These are phyloP conservation scores for Aspergillus awamori DNA, from an alignment of 2,329 filamentous ascomycete species.

Conservation along the genomic window DNA sequence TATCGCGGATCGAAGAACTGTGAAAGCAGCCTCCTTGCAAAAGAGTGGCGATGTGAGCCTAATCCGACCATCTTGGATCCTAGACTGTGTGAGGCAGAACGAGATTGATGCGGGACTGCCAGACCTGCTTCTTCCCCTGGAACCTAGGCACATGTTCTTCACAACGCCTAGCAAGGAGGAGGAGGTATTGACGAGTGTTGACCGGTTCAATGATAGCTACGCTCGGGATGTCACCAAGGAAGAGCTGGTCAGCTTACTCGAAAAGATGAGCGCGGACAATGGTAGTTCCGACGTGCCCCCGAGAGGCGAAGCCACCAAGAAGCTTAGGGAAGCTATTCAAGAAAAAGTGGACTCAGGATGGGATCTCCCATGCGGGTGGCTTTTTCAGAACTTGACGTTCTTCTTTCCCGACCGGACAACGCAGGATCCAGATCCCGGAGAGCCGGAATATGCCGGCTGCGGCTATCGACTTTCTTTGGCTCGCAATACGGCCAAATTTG, in stretches of 20 bases:
- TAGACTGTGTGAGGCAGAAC: slow-evolving; percentile 72
- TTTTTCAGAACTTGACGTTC: slow-evolving; percentile 53
- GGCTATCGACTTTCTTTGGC: slow-evolving; percentile 45
- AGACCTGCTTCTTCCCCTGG: slow-evolving; percentile 66
- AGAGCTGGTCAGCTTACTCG: slow-evolving; percentile 58
- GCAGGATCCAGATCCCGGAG: slow-evolving; percentile 4
- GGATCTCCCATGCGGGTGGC: slow-evolving; percentile 45
- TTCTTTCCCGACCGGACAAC: slow-evolving; percentile 42
- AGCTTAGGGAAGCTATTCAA: slow-evolving; percentile 61
- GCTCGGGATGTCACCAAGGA: slow-evolving; percentile 66
- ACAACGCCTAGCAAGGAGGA: slow-evolving; percentile 60
- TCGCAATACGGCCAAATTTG: slow-evolving; percentile 67
- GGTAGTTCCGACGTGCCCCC: slow-evolving; percentile 43
- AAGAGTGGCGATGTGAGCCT: slow-evolving; percentile 73
- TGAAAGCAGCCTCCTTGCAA: slow-evolving; percentile 81
- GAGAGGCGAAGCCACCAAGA: slow-evolving; percentile 52
- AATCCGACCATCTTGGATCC: slow-evolving; percentile 77
- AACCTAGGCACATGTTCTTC: slow-evolving; percentile 72
- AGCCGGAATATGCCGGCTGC: neutral
- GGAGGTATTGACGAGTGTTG: slow-evolving; percentile 65
- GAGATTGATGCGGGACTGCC: slow-evolving; percentile 57
- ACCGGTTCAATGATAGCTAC: slow-evolving; percentile 83
- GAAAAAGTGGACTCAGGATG: slow-evolving; percentile 42
- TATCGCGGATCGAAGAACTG: slow-evolving; percentile 75
- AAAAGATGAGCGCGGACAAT: slow-evolving; percentile 40